phyloP scores from a whole-genome alignment of 2,329 filamentous ascomycete species.

The Hypoxylon sp. region DNA sequence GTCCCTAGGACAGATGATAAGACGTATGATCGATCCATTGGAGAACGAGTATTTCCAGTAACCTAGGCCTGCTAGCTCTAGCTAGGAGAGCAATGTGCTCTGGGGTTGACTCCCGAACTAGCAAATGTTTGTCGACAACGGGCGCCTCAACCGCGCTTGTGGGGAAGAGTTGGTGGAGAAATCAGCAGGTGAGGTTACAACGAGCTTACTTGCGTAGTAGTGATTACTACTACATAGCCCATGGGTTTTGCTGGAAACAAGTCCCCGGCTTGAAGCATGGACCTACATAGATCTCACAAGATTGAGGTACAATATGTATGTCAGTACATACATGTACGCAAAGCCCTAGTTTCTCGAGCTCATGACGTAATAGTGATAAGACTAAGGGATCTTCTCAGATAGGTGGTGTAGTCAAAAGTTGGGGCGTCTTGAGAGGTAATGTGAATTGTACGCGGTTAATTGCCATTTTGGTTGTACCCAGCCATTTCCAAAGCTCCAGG shows the following conservation, averaged over 20 bases:
- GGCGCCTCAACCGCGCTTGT: constrained; percentile 34
- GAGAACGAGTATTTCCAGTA: constrained; percentile 7
- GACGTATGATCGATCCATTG: constrained; percentile 28
- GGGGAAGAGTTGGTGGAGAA: constrained; percentile 39
- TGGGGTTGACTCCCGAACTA: constrained; percentile 21
- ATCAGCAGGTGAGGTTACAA: constrained; percentile 32
- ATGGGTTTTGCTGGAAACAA: constrained; percentile 22
- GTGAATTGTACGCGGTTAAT: neutral
- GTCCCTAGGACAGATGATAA: constrained; percentile 13
- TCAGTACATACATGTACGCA: neutral
- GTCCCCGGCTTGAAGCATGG: constrained; percentile 20
- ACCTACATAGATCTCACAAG: constrained; percentile 17
- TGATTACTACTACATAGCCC: constrained; percentile 13
- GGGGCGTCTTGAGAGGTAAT: neutral
- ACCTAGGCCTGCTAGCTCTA: constrained; percentile 14
- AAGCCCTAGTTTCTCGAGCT: constrained; percentile 5
- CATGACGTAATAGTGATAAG: constrained; percentile 3
- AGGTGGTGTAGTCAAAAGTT: neutral
- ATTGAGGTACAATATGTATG: neutral
- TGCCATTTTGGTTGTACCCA: neutral
- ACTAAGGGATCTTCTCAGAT: neutral
- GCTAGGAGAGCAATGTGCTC: constrained; percentile 8
- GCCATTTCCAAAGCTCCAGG: neutral
- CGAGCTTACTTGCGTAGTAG: constrained; percentile 34
- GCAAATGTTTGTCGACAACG: constrained; percentile 27